Evolutionary conservation across 2,329 filamentous ascomycete genomes (phyloP).

Genomic region (Ophiobolus disseminans): DNA sequence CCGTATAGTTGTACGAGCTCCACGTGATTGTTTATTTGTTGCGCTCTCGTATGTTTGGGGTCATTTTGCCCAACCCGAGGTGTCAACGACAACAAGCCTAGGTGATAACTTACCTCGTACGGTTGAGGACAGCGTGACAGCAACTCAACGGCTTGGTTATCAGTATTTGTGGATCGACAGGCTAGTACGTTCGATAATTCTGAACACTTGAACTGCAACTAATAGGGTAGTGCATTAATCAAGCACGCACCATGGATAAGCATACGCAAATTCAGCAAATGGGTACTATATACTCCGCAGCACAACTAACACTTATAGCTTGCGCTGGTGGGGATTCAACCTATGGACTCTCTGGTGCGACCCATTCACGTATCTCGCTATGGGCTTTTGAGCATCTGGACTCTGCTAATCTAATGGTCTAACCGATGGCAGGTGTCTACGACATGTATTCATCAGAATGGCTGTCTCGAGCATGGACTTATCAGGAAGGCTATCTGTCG

Average conservation of each 20-base stretch:
- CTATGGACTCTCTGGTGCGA: neutral
- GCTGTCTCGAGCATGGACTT: neutral
- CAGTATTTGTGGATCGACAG: neutral
- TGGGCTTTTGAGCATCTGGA: neutral
- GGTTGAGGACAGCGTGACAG: slow-evolving; percentile 5
- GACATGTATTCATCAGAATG: neutral
- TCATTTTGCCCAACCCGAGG: neutral
- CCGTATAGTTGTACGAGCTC: neutral
- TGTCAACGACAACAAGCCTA: neutral
- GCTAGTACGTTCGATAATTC: neutral
- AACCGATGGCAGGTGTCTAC: neutral
- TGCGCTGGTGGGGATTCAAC: neutral
- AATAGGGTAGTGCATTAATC: neutral
- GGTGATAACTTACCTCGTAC: neutral
- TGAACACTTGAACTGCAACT: neutral
- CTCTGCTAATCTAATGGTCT: neutral
- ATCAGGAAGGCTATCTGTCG: slow-evolving; percentile 1
- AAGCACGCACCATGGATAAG: neutral
- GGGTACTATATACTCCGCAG: neutral
- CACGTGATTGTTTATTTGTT: slow-evolving; percentile 4
- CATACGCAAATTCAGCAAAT: neutral
- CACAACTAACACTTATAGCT: neutral
- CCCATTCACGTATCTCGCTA: neutral
- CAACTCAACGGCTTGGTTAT: neutral
- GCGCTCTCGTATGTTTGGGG: slow-evolving; percentile 14